phyloP scores from a whole-genome alignment of 179 eudicot genomes.

The Patellifolia procumbens region DNA sequence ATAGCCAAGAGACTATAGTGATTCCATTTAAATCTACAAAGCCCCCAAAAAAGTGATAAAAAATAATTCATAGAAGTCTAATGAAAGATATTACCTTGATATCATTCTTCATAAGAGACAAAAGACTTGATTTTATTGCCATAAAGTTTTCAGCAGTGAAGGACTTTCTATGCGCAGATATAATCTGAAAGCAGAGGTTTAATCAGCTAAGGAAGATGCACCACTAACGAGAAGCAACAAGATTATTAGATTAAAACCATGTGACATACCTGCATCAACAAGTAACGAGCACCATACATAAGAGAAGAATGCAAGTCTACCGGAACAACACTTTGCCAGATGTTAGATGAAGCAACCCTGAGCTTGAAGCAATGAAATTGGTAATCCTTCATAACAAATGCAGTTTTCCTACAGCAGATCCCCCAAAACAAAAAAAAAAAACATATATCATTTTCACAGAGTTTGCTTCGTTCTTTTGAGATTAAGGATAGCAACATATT shows the following conservation, averaged over 20 bases:
- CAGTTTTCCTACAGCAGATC: constrained; percentile 46
- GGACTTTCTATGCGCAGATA: constrained; percentile 70
- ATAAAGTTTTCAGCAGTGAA: constrained; percentile 55
- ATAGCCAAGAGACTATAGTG: neutral
- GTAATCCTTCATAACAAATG: constrained; percentile 54
- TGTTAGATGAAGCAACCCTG: constrained; percentile 57
- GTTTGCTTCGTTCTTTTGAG: neutral
- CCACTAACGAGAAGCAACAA: neutral
- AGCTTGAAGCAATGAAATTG: constrained; percentile 57
- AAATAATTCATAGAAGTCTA: neutral
- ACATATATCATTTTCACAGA: neutral
- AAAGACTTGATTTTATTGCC: constrained; percentile 45
- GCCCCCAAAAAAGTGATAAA: neutral
- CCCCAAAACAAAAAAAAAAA: neutral
- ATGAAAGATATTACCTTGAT: constrained; percentile 41
- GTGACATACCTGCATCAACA: constrained; percentile 70
- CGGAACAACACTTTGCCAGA: constrained; percentile 56
- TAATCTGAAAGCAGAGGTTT: constrained; percentile 51
- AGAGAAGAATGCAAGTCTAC: constrained; percentile 45
- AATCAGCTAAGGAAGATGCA: constrained; percentile 9
- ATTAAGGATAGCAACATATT: neutral
- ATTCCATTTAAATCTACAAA: neutral
- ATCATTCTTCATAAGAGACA: constrained; percentile 35
- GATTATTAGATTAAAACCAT: neutral
- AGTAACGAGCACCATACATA: constrained; percentile 51